Conservation (phyloP, 805 yeast species). For the Ogataea pini region DNA sequence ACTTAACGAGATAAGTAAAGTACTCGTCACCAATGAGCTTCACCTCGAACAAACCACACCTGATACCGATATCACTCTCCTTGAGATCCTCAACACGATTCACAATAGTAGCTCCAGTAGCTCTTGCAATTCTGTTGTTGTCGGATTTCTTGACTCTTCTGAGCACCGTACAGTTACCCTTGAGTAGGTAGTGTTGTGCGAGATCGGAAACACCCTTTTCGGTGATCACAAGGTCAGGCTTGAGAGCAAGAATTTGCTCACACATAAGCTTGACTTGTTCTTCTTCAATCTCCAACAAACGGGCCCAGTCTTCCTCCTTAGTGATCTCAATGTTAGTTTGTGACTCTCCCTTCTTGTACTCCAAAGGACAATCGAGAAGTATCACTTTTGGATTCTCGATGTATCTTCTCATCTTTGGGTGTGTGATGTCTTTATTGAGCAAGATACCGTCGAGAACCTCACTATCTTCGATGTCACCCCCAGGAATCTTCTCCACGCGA, state of each 20-base stretch:
- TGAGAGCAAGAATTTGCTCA: slow-evolving; percentile 77
- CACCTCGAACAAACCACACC: slow-evolving; percentile 88
- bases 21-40: slow-evolving; percentile 98
- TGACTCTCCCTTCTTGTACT: slow-evolving; percentile 98
- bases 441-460: slow-evolving; percentile 87
- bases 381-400: slow-evolving; percentile 88
- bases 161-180: slow-evolving; percentile 89
- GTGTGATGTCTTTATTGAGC: slow-evolving; percentile 96
- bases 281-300: slow-evolving; percentile 94
- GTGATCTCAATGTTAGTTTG: slow-evolving; percentile 97
- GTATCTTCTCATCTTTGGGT: slow-evolving; percentile 92
- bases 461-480: slow-evolving; percentile 93
- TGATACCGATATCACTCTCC: slow-evolving; percentile 85
- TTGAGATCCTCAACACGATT: slow-evolving; percentile 93
- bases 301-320: slow-evolving; percentile 94
- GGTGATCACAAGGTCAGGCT: slow-evolving; percentile 93
- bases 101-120: slow-evolving; percentile 96
- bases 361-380: slow-evolving; percentile 92
- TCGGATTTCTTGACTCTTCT: slow-evolving; percentile 96
- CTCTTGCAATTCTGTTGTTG: slow-evolving; percentile 94
- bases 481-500: slow-evolving; percentile 94
- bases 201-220: slow-evolving; percentile 98
- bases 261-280: slow-evolving; percentile 91
- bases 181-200: slow-evolving; percentile 93
- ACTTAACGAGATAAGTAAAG: slow-evolving; percentile 79